Evolutionary conservation across 2,329 filamentous ascomycete genomes (phyloP).

Genomic region (Diaporthe capsici): DNA sequence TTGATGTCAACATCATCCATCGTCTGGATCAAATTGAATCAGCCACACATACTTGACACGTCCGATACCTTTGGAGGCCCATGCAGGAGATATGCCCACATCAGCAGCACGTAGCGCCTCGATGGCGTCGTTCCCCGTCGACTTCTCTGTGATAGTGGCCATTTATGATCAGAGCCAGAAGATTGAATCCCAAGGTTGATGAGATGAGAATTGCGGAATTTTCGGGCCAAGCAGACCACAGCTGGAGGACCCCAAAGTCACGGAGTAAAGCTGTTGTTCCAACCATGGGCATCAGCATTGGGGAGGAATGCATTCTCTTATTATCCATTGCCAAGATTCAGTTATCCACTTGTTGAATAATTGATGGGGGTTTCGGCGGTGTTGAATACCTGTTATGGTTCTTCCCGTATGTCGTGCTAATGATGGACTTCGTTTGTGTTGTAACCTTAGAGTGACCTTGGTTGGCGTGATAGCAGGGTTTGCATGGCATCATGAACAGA

Average conservation of each 20-base stretch:
- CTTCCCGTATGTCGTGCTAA: not conserved
- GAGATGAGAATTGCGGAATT: too few relatives aligned
- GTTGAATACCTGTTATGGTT: not conserved
- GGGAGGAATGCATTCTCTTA: too few relatives aligned
- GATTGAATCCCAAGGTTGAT: too few relatives aligned
- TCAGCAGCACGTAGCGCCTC: not conserved
- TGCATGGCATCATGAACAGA: not conserved
- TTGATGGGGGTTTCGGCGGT: not conserved
- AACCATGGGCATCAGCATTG: too few relatives aligned
- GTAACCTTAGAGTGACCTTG: too few relatives aligned
- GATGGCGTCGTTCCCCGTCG: not conserved
- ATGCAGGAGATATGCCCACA: not conserved
- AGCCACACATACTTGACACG: not conserved
- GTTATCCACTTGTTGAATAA: not conserved
- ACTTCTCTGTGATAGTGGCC: not conserved
- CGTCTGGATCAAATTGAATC: not conserved
- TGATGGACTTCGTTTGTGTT: not conserved
- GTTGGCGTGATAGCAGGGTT: not conserved
- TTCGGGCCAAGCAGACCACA: too few relatives aligned
- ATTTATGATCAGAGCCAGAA: not conserved
- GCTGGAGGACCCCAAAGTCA: too few relatives aligned
- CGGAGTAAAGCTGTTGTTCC: too few relatives aligned
- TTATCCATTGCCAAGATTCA: not conserved
- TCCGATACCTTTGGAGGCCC: too few relatives aligned
- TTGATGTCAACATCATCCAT: constrained; percentile 2